Evolutionary conservation across 2,329 filamentous ascomycete genomes (phyloP), one percentile per base, ranked within the genome.

Genomic region (Fusarium sp.): DNA sequence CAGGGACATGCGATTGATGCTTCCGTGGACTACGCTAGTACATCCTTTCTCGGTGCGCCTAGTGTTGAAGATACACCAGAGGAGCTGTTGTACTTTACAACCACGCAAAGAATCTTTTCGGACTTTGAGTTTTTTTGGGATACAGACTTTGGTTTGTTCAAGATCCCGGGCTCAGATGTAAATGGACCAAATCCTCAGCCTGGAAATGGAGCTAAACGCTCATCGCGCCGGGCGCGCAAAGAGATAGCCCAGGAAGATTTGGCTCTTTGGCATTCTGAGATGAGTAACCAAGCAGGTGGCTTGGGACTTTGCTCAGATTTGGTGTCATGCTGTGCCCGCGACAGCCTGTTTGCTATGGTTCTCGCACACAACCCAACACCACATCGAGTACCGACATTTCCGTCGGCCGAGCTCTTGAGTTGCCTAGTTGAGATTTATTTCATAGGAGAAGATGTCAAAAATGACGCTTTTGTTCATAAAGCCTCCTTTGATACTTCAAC

Each of bases 321-420:
- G 13, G 55, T 68, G 23, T 49, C 53, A 15, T 52, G 65, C 11
- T 48, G 53, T 36, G 53, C 45, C 25, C 67, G 67, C 17, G 67
- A 69, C 47, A 65, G 63, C 39, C 41, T 69, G 33, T 70, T 69
- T 39, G 65, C 67, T 3, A 65, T 67, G 65, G 65, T 70, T 15
- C 53, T 69, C 9, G 51, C 67, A 4, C 55, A 65, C 33, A 66
- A 63, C 17, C 58, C 63, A 10, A 66, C 49, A 4, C 49, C 57
- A 27, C 55, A 58, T 23, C 57, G 63, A 50, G 57, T 70, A 6
- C 65, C 65, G 13, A 59, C 60, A 19, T 70, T 69, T 19, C 67
- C 67, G n/a, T 68, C 67, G 39, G 44, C 61, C 23, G 63, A 70
- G 17, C 58, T 65, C 25, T 42, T 69, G 44, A 61, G 57, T 19